These are phyloP conservation scores for Nicotiana benthamiana DNA, from an alignment of 257 asterid species.

Conservation along the genomic window DNA sequence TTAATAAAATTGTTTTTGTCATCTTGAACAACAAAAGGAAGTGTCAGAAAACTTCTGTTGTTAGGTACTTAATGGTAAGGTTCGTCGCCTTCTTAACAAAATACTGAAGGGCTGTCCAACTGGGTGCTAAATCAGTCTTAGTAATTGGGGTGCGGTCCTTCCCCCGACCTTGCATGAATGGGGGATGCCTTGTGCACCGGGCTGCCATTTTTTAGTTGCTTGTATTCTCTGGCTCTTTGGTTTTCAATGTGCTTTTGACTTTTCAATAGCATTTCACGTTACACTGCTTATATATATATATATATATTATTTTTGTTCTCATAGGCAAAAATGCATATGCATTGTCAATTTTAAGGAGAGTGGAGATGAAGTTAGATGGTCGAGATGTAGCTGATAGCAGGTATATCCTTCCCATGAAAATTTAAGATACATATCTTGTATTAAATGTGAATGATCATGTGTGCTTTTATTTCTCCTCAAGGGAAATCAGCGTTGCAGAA, in stretches of 20 bases:
- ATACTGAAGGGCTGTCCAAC: neutral
- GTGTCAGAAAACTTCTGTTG: neutral
- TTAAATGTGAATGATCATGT: neutral
- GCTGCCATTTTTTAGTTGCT: too few relatives aligned
- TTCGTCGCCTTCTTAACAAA: neutral
- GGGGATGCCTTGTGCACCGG: too few relatives aligned
- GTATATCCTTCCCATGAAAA: conserved; percentile 33
- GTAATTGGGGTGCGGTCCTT: neutral
- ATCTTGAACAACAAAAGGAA: neutral
- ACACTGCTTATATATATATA: neutral
- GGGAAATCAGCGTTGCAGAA: conserved; percentile 67
- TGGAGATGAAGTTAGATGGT: conserved; percentile 95
- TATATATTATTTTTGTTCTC: conserved; percentile 12
- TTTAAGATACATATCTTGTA: conserved; percentile 1
- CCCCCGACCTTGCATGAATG: too few relatives aligned
- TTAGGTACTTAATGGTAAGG: neutral
- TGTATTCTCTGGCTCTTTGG: neutral
- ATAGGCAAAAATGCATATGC: conserved; percentile 90
- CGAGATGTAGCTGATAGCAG: conserved; percentile 72
- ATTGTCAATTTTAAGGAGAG: conserved; percentile 65
- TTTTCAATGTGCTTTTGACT: neutral
- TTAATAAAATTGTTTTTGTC: neutral
- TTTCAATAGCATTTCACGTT: neutral
- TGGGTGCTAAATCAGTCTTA: neutral
- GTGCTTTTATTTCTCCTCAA: conserved; percentile 25